Evolutionary conservation across 1,284 basidiomycete genomes (phyloP).

Genomic region (Salmacisia buchloeana): DNA sequence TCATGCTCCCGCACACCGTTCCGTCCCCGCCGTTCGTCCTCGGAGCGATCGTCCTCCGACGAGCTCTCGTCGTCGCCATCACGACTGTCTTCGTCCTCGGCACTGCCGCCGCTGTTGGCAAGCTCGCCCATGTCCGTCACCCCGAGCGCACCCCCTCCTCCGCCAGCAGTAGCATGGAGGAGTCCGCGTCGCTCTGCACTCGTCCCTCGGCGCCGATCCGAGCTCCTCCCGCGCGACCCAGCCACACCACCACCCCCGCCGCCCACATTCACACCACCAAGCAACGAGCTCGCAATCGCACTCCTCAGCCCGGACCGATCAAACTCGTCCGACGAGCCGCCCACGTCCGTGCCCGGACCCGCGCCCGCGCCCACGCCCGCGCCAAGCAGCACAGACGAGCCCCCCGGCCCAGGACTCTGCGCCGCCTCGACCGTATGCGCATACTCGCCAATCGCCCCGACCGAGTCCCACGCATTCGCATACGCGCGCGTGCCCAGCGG

Average conservation of each 20-base stretch:
- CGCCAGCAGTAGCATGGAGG: too few relatives aligned
- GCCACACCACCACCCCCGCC: too few relatives aligned
- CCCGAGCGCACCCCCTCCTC: neutral
- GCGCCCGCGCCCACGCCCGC: neutral
- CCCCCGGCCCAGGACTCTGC: constrained; percentile 2
- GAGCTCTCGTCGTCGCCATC: constrained; percentile 42
- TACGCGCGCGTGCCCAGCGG: constrained; percentile 24
- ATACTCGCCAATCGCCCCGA: constrained; percentile 27
- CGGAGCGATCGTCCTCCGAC: constrained; percentile 19
- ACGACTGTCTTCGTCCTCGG: constrained; percentile 19
- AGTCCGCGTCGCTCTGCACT: too few relatives aligned
- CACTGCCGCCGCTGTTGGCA: neutral
- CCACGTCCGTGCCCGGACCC: neutral
- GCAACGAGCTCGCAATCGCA: too few relatives aligned
- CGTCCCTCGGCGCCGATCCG: too few relatives aligned
- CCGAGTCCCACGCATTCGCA: constrained; percentile 38
- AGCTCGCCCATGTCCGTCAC: neutral
- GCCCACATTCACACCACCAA: too few relatives aligned
- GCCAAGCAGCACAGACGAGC: neutral
- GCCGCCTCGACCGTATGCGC: constrained; percentile 10
- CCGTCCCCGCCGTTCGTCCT: constrained; percentile 5
- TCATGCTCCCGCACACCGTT: too few relatives aligned
- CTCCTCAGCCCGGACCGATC: too few relatives aligned
- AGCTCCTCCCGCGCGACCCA: too few relatives aligned
- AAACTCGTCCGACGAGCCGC: neutral